phyloP scores from a whole-genome alignment of 2,329 filamentous ascomycete species.

The Aspergillus spinulosporus region DNA sequence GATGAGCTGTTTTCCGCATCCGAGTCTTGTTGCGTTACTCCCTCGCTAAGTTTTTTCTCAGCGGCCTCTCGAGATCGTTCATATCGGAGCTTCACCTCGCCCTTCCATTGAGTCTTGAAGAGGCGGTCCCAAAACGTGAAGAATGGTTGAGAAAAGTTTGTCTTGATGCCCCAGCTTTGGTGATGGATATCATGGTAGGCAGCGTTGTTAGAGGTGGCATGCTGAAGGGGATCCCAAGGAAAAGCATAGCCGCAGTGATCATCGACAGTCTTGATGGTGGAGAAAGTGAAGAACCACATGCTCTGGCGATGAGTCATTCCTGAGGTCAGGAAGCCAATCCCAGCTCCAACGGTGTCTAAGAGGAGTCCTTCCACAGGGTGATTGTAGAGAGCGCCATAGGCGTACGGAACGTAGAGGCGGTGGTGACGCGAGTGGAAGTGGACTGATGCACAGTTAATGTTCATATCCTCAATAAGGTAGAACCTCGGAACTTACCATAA shows the following conservation, averaged over 20 bases:
- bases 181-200: constrained; percentile 98
- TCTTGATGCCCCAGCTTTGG: constrained; percentile 97
- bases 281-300: constrained; percentile 85
- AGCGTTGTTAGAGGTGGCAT: constrained; percentile 90
- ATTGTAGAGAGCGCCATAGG: constrained; percentile 95
- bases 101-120: constrained; percentile 79
- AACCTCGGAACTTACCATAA: constrained; percentile 67
- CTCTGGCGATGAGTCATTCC: constrained; percentile 83
- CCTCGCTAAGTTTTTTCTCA: constrained; percentile 57
- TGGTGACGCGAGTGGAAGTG: constrained; percentile 95
- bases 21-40: constrained; percentile 26
- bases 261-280: constrained; percentile 93
- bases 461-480: background rate
- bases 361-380: constrained; percentile 93
- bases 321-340: constrained; percentile 76
- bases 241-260: constrained; percentile 97
- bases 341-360: constrained; percentile 85
- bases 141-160: constrained; percentile 51
- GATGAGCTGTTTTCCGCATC: constrained; percentile 30
- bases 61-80: constrained; percentile 57
- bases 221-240: constrained; percentile 91
- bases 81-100: constrained; percentile 62
- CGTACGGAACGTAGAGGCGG: constrained; percentile 95
- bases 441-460: constrained; percentile 50
- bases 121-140: constrained; percentile 93